Percentiles rank a stretch among this genome's conserved stretches.
phyloP scores from a whole-genome alignment of 352 stramenopile genomes.

The Globisporangium spiculum region DNA sequence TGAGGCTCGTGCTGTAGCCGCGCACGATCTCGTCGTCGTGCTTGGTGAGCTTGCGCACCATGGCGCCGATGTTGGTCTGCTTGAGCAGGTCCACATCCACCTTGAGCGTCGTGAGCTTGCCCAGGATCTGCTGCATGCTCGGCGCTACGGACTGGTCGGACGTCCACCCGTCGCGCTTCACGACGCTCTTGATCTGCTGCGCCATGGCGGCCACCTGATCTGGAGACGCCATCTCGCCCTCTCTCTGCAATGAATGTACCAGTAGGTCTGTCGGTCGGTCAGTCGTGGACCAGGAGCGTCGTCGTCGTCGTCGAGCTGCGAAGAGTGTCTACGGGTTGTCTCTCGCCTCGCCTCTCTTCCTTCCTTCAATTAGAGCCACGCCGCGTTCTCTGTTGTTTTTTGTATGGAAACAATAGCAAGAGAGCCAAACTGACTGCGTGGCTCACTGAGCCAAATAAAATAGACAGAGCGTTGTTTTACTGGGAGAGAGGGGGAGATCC shows the following conservation, averaged over 20 bases:
- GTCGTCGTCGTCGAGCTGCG: neutral
- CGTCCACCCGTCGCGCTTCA: conserved; percentile 63
- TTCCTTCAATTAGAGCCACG: neutral
- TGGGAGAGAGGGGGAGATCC: neutral
- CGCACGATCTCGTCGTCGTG: conserved; percentile 78
- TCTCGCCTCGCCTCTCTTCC: neutral
- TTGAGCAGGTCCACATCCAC: conserved; percentile 77
- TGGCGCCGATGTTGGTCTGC: conserved; percentile 72
- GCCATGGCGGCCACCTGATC: conserved; percentile 69
- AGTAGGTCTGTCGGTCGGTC: neutral
- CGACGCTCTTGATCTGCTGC: conserved; percentile 64
- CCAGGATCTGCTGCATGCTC: conserved; percentile 67
- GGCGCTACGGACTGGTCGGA: conserved; percentile 48
- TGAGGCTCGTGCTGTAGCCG: conserved; percentile 79
- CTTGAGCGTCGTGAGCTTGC: conserved; percentile 70
- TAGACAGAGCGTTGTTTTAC: neutral
- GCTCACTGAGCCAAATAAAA: conserved; percentile 3
- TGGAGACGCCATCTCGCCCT: conserved; percentile 30
- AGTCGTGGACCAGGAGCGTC: neutral
- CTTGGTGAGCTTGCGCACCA: conserved; percentile 85
- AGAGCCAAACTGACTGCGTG: conserved; percentile 4
- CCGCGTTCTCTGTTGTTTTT: conserved; percentile 10
- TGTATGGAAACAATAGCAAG: conserved; percentile 5
- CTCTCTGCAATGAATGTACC: neutral
- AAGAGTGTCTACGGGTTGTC: neutral